Conservation (phyloP, 306 rosid genomes). For the Acmispon strigosus region DNA sequence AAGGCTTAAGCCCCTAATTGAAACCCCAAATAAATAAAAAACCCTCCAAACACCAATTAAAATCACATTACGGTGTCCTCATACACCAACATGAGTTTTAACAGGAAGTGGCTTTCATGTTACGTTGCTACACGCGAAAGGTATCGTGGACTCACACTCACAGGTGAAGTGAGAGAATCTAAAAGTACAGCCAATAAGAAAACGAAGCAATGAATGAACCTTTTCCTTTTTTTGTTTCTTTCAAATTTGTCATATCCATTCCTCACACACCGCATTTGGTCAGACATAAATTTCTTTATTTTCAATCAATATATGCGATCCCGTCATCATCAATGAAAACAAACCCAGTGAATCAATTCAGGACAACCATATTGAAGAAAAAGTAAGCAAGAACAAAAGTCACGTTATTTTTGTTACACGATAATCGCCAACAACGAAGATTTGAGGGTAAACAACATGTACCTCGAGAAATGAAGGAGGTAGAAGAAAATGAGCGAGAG, state of each 20-base stretch:
- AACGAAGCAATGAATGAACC: neutral
- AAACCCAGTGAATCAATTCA: neutral
- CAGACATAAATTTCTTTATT: neutral
- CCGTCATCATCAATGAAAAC: neutral
- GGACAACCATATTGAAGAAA: neutral
- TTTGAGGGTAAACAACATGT: neutral
- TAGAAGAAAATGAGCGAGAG: neutral
- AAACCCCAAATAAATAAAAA: constrained; percentile 1
- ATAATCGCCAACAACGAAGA: too few species aligned
- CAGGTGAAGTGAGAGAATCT: neutral
- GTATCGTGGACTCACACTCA: neutral
- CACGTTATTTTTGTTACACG: neutral
- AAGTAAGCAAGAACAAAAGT: neutral
- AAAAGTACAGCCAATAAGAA: neutral
- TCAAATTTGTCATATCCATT: neutral
- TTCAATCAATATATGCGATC: neutral
- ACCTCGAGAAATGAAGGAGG: constrained; percentile 5
- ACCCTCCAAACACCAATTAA: neutral
- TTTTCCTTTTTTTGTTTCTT: too few species aligned
- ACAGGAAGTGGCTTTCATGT: too few species aligned
- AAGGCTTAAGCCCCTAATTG: neutral
- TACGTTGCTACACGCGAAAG: too few species aligned
- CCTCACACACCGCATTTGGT: neutral
- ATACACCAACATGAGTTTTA: too few species aligned
- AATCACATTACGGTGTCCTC: neutral